phyloP scores from a whole-genome alignment of 768 basidiomycete genomes.

The Sarcodon aspratus region DNA sequence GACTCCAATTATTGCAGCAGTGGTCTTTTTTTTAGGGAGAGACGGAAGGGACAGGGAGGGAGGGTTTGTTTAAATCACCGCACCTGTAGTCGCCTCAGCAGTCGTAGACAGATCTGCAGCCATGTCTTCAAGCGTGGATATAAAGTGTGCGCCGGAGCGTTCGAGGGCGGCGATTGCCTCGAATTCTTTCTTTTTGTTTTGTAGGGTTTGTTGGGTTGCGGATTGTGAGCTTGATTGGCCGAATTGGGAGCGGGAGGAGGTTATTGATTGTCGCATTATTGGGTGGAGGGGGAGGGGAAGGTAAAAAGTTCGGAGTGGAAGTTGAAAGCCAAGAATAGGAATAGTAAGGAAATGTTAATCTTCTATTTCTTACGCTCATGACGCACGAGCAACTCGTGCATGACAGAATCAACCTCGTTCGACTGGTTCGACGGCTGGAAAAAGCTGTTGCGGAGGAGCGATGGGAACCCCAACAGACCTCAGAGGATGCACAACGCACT shows the following conservation, averaged over 20 bases:
- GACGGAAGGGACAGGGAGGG: neutral
- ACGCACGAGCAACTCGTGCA: slow-evolving; percentile 23
- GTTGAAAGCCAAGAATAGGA: no score
- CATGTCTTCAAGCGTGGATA: neutral
- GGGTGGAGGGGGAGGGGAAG: no score
- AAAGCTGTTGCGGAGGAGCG: slow-evolving; percentile 29
- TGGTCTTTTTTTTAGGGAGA: neutral
- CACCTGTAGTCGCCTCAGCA: neutral
- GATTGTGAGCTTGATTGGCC: neutral
- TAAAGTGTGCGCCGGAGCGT: neutral
- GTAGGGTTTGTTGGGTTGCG: neutral
- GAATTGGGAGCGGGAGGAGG: neutral
- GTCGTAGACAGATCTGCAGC: neutral
- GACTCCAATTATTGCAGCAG: neutral
- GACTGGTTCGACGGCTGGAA: slow-evolving; percentile 52
- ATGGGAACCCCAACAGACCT: slow-evolving; percentile 16
- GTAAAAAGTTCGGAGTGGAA: no score
- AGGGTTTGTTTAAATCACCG: neutral
- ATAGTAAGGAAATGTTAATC: no score
- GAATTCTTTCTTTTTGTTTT: neutral
- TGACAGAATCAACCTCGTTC: slow-evolving; percentile 57
- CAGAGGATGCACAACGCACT: slow-evolving; percentile 18
- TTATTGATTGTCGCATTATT: neutral
- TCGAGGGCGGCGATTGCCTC: neutral
- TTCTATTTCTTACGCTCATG: neutral